phyloP scores from a whole-genome alignment of 371 early-diverging fungal genomes.

The Rhizopus sp. region DNA sequence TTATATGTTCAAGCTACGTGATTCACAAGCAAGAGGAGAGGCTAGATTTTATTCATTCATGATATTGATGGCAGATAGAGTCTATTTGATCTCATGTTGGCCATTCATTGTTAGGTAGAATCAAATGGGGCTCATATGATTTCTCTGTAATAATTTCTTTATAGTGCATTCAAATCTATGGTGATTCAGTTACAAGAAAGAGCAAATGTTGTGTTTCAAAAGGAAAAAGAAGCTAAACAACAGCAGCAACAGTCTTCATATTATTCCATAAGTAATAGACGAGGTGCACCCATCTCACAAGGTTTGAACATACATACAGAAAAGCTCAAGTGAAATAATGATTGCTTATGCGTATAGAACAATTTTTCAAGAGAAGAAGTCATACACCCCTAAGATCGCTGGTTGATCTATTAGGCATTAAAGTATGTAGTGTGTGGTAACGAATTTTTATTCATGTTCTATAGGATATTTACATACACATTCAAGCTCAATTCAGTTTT shows the following conservation, averaged over 20 bases:
- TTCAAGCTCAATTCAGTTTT: constrained; percentile 58
- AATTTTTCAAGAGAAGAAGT: constrained; percentile 53
- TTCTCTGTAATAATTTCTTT: background rate
- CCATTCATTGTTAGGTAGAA: constrained; percentile 68
- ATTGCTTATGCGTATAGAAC: constrained; percentile 29
- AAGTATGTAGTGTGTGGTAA: constrained; percentile 26
- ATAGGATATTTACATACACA: constrained; percentile 54
- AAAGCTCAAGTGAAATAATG: constrained; percentile 1
- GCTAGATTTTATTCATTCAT: constrained; percentile 66
- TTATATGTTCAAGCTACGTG: constrained; percentile 73
- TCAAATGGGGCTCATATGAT: background rate
- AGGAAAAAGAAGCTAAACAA: constrained; percentile 36
- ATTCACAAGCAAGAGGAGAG: constrained; percentile 72
- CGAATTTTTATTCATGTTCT: background rate
- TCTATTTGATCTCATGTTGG: constrained; percentile 70
- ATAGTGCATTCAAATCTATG: constrained; percentile 58
- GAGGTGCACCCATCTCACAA: constrained; percentile 51
- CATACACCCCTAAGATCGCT: constrained; percentile 53
- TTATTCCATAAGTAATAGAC: constrained; percentile 43
- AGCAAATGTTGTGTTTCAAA: constrained; percentile 56
- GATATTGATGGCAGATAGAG: constrained; percentile 72
- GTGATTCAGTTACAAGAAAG: constrained; percentile 59
- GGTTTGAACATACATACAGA: too few relatives aligned
- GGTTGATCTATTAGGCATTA: constrained; percentile 51
- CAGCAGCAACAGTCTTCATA: constrained; percentile 32